phyloP scores from a whole-genome alignment of 495 filamentous ascomycete species.

The Talaromyces trachyspermus region DNA sequence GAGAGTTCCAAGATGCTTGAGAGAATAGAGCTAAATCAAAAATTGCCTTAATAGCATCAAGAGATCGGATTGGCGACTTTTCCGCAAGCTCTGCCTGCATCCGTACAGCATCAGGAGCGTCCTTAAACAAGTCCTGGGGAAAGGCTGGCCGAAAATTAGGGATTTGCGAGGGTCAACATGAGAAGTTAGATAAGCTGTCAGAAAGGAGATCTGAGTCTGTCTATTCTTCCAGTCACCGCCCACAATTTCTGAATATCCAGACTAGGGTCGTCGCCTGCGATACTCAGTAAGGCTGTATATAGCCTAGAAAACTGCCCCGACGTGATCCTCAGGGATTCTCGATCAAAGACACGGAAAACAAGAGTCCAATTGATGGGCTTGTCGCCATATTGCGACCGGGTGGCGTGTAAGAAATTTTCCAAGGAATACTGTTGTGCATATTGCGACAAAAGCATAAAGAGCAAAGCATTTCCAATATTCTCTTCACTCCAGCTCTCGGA shows the following conservation, averaged over 20 bases:
- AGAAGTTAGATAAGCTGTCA: conserved; percentile 71
- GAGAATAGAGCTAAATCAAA: conserved; percentile 70
- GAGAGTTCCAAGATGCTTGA: conserved; percentile 53
- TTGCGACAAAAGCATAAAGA: conserved; percentile 72
- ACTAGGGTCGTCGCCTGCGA: conserved; percentile 52
- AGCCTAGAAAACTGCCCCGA: conserved; percentile 72
- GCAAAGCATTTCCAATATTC: conserved; percentile 72
- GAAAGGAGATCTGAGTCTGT: conserved; percentile 82
- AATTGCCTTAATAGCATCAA: conserved; percentile 74
- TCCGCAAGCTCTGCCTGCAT: conserved; percentile 64
- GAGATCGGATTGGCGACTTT: conserved; percentile 82
- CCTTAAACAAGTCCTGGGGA: conserved; percentile 64
- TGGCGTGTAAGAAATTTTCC: conserved; percentile 61
- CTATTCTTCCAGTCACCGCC: conserved; percentile 82
- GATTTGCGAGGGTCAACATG: conserved; percentile 77
- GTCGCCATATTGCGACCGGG: conserved; percentile 47
- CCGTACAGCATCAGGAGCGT: conserved; percentile 61
- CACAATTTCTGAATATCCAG: conserved; percentile 80
- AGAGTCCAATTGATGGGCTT: conserved; percentile 70
- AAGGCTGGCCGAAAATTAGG: conserved; percentile 74
- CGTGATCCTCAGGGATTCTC: conserved; percentile 64
- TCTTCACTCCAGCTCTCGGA: conserved; percentile 68
- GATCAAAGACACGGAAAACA: conserved; percentile 77
- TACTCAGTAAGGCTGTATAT: conserved; percentile 64
- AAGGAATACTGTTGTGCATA: conserved; percentile 61